These are phyloP conservation scores for Agrocybe praecox DNA, from an alignment of 768 basidiomycete genomes.

Conservation along the genomic window DNA sequence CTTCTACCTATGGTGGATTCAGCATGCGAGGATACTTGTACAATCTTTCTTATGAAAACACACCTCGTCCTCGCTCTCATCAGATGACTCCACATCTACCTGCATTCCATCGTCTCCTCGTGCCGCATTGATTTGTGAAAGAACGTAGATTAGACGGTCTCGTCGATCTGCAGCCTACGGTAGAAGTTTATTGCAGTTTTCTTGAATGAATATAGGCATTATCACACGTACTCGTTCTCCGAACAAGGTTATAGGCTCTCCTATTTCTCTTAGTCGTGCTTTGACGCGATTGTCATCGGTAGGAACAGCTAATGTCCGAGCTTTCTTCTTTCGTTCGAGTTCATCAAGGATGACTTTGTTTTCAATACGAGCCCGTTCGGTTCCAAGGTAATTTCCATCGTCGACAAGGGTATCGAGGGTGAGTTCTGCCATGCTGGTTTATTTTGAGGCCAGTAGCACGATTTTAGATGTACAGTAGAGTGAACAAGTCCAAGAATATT, in stretches of 20 bases:
- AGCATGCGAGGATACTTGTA: neutral
- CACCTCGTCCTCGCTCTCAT: conserved; percentile 80
- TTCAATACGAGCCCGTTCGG: conserved; percentile 75
- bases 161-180: conserved; percentile 93
- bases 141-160: conserved; percentile 92
- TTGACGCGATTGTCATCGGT: conserved; percentile 96
- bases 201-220: neutral
- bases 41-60: conserved; percentile 11
- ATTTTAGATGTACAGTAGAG: neutral
- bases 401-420: conserved; percentile 77
- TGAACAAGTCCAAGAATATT: neutral
- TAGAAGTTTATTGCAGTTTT: conserved; percentile 12
- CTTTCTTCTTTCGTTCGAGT: conserved; percentile 97
- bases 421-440: conserved; percentile 66
- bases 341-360: conserved; percentile 91
- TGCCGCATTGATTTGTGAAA: conserved; percentile 92
- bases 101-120: conserved; percentile 80
- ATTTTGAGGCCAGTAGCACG: neutral
- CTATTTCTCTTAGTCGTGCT: conserved; percentile 86
- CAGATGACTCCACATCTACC: conserved; percentile 69
- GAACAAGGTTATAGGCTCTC: conserved; percentile 96
- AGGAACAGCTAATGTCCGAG: conserved; percentile 90
- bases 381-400: conserved; percentile 75
- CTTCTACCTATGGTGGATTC: conserved; percentile 59
- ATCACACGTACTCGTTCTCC: conserved; percentile 86